phyloP scores from a whole-genome alignment of 225 moss, liverwort and hornwort genomes.

The Polytrichum formosum region DNA sequence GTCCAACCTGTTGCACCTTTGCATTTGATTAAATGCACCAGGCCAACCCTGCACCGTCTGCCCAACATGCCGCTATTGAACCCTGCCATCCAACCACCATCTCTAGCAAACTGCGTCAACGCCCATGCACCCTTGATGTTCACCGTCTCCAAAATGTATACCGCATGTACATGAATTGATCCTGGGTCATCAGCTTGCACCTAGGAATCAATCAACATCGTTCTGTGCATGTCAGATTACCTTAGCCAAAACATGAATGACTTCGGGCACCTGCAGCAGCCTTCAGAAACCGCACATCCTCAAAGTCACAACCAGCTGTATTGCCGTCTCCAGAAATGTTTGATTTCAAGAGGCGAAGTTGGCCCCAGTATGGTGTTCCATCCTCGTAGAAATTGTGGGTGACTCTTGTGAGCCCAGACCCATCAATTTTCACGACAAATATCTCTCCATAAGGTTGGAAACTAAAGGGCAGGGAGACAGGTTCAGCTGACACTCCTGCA shows the following conservation, averaged over 20 bases:
- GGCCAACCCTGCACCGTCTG: too few relatives aligned
- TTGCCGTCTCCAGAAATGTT: constrained; percentile 28
- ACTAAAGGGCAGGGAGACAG: constrained; percentile 43
- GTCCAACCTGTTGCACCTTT: too few relatives aligned
- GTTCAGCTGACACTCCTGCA: constrained; percentile 71
- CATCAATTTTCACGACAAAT: constrained; percentile 61
- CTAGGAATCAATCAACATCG: too few relatives aligned
- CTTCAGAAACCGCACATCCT: constrained; percentile 30
- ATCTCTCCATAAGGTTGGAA: constrained; percentile 65
- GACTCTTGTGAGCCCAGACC: constrained; percentile 56
- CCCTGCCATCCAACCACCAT: too few relatives aligned
- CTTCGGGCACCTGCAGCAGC: not conserved
- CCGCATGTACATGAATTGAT: too few relatives aligned
- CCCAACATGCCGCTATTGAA: too few relatives aligned
- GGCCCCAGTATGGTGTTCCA: constrained; percentile 74
- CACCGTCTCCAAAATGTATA: too few relatives aligned
- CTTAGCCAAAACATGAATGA: not conserved
- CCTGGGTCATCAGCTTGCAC: not conserved
- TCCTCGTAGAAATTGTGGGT: constrained; percentile 68
- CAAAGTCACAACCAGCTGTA: constrained; percentile 25
- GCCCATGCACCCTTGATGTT: too few relatives aligned
- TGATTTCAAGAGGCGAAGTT: constrained; percentile 2
- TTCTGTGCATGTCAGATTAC: not conserved
- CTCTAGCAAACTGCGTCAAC: too few relatives aligned
- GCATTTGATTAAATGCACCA: too few relatives aligned